Evolutionary conservation across 176 grass and related monocot genomes (phyloP).

Genomic region (Lolium multiflorum): DNA sequence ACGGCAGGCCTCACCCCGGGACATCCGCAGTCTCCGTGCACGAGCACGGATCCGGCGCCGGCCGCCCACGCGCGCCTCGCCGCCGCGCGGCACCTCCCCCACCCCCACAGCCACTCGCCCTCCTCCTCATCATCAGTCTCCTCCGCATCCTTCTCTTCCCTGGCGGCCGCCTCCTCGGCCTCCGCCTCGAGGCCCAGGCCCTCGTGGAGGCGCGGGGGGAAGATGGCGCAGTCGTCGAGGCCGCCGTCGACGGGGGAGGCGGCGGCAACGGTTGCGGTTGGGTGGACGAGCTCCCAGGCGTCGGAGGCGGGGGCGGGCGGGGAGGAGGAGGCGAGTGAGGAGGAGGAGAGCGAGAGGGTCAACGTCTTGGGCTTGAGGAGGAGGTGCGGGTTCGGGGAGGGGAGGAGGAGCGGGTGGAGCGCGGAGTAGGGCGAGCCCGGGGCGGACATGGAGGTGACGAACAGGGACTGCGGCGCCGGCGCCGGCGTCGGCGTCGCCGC

Average conservation of each 20-base stretch:
- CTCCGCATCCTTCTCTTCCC: constrained; percentile 9
- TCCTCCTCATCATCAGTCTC: neutral
- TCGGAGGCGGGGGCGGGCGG: constrained; percentile 41
- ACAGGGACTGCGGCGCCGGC: constrained; percentile 20
- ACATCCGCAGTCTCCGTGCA: constrained; percentile 45
- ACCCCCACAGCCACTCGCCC: constrained; percentile 12
- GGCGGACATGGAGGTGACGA: neutral
- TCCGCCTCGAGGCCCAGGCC: constrained; percentile 53
- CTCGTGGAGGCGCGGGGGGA: constrained; percentile 54
- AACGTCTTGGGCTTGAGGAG: constrained; percentile 56
- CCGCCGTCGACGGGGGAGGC: constrained; percentile 29
- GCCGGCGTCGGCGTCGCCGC: neutral
- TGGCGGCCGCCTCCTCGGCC: constrained; percentile 19
- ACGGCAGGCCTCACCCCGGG: constrained; percentile 49
- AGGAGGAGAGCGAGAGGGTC: constrained; percentile 57
- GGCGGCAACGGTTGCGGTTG: neutral
- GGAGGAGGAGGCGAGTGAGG: constrained; percentile 50
- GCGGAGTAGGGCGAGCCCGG: constrained; percentile 42
- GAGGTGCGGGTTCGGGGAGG: constrained; percentile 50
- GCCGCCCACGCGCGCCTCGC: constrained; percentile 49
- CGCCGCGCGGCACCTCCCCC: constrained; percentile 36
- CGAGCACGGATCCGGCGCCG: constrained; percentile 48
- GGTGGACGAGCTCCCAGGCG: constrained; percentile 51
- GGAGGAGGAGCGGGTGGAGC: constrained; percentile 51
- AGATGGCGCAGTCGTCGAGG: constrained; percentile 60